Percentiles rank a stretch among this genome's conserved stretches.
These are phyloP conservation scores for Aspergillus melleus DNA, from an alignment of 2,329 filamentous ascomycete genomes.

Conservation along the genomic window DNA sequence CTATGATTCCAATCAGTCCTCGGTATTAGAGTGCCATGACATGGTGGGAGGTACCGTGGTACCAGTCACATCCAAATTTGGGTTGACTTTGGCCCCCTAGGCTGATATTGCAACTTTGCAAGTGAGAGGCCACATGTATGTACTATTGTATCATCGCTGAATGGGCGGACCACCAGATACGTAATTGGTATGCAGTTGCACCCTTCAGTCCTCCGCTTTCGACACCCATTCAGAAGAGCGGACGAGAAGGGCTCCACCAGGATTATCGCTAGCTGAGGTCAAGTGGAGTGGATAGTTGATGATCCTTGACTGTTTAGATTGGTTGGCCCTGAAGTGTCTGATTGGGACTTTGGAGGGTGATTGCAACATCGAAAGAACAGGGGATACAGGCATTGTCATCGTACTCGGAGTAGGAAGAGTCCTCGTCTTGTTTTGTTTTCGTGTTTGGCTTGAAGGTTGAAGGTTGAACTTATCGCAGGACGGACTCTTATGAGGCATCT, in stretches of 20 bases:
- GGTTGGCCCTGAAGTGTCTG: background rate
- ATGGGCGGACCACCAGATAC: background rate
- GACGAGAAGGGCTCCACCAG: background rate
- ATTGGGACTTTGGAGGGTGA: too few relatives aligned
- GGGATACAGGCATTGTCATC: too few relatives aligned
- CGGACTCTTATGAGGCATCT: too few relatives aligned
- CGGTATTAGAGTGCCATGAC: background rate
- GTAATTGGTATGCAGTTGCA: background rate
- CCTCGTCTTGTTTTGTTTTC: too few relatives aligned
- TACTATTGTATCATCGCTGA: background rate
- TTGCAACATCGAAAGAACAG: too few relatives aligned
- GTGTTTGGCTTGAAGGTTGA: too few relatives aligned
- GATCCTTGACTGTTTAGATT: background rate
- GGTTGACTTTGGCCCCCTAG: background rate
- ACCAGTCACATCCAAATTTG: background rate
- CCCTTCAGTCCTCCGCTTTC: too few relatives aligned
- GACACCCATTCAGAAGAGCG: background rate
- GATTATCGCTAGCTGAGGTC: background rate
- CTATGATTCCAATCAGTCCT: too few relatives aligned
- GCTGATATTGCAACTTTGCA: too few relatives aligned
- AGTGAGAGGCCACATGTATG: background rate
- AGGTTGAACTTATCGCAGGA: too few relatives aligned
- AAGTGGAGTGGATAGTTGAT: background rate
- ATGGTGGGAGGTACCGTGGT: background rate
- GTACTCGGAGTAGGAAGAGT: too few relatives aligned